Base-by-base conservation (phyloP, 441 rosid species). In the Theobroma grandiflorum region DNA sequence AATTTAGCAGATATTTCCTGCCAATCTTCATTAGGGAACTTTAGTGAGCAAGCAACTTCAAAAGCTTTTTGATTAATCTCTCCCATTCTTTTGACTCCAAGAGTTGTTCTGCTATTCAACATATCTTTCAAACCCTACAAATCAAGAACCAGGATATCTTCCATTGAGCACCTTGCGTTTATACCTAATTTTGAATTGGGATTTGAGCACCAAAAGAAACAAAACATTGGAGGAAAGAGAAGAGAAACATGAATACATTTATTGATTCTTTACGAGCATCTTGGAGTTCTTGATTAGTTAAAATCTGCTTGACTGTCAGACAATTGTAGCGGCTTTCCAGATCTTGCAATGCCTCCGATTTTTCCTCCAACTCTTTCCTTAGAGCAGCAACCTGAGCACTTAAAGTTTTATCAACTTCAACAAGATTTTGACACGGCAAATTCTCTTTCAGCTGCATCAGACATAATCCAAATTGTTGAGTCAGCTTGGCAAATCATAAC, bases 211-310 rank as follows among this genome's bases (percentile, higher is more conserved):
- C 35, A 3, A 47, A 49, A 38, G 15, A 40, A 53, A 22, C 14
- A 12, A 59, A 35, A 72, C 38, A 15, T 22, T 50, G 20, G 1
- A 12, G 42, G 6, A 70, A 42, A 26, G 49, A 15, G 35, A 76
- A 58, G 73, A 47, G 22, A 11, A 1, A 11, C 33, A 26, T 31
- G 12, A 45, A 47, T 83, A 80, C 85, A 16, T 52, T 63, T 59
- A 85, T 64, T 0, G 77, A 71, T 78, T 87, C 88, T 69, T 82
- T 62, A n/a, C 82, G 83, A 82, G 90, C 90, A 73, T 78, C 86
- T 38, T 84, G 84, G 40, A 86, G 42, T 67, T 88, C 86, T 50
- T 70, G 67, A 53, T 77, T 86, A 61, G 69, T 72, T 38, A 11
- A 64, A 5, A 12, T 40, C 59, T 78, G 85, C 68, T 79, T 79